A percentile compares a stretch with the other conserved stretches of the same genome.
Conservation (phyloP, 2,329 filamentous ascomycete genomes). For the Chaetomium sp. region DNA sequence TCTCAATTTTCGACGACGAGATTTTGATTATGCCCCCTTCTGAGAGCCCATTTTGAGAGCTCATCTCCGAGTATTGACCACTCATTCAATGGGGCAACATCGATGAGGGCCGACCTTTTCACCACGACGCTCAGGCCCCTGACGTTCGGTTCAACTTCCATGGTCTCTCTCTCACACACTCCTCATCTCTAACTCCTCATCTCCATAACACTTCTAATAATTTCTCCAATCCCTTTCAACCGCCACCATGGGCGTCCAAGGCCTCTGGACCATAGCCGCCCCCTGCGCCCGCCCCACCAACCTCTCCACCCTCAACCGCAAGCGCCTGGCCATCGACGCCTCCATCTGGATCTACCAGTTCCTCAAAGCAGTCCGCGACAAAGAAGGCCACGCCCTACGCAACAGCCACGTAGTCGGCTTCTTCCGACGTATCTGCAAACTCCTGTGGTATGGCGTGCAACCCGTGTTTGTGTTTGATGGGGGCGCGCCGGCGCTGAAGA, state of each 20-base stretch:
- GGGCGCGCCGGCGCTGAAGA: constrained; percentile 82
- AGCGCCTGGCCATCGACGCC: constrained; percentile 92
- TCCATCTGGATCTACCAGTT: constrained; percentile 99
- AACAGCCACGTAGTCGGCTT: constrained; percentile 97
- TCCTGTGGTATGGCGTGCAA: constrained; percentile 91
- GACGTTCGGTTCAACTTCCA: no score
- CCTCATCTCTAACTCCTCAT: not conserved
- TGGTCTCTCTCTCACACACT: no score
- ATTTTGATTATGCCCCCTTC: no score
- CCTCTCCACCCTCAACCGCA: constrained; percentile 90
- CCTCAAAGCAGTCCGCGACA: constrained; percentile 95
- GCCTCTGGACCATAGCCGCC: constrained; percentile 93
- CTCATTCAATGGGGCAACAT: no score
- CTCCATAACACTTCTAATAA: not conserved
- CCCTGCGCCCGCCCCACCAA: constrained; percentile 94
- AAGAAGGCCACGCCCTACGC: constrained; percentile 91
- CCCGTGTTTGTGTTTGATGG: constrained; percentile 98
- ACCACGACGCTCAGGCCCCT: no score
- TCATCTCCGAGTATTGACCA: no score
- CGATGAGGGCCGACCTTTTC: no score
- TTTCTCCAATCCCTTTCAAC: not conserved
- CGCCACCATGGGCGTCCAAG: constrained; percentile 83
- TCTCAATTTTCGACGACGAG: no score
- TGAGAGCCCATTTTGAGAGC: no score
- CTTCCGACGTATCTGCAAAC: constrained; percentile 96